Evolutionary conservation across 495 filamentous ascomycete species (phyloP).

Genomic region (Penicillium daleae): DNA sequence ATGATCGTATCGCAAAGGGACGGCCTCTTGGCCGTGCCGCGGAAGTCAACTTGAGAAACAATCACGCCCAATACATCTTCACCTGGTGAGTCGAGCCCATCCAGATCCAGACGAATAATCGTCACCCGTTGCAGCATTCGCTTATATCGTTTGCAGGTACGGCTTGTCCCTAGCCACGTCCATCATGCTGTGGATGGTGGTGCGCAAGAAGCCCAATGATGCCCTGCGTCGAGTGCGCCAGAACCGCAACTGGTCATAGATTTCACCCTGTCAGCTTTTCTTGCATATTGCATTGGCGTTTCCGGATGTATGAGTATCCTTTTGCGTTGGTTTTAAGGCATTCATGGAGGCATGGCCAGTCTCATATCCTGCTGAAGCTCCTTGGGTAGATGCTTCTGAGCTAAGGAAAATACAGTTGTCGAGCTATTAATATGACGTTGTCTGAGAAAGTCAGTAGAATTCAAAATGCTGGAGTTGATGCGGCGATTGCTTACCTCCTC

Average conservation of each 20-base stretch:
- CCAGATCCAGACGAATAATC: neutral
- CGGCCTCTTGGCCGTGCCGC: constrained; percentile 89
- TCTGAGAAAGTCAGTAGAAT: constrained; percentile 53
- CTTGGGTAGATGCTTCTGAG: constrained; percentile 77
- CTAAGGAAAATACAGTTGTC: constrained; percentile 81
- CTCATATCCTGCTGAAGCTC: constrained; percentile 82
- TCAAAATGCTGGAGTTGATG: neutral
- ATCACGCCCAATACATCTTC: constrained; percentile 97
- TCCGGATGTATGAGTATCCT: constrained; percentile 27
- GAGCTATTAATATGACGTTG: constrained; percentile 74
- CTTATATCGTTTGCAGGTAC: constrained; percentile 66
- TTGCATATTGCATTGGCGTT: constrained; percentile 27
- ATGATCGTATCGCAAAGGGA: constrained; percentile 75
- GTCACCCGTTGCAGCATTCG: neutral
- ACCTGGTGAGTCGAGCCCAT: constrained; percentile 73
- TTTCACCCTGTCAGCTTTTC: constrained; percentile 10
- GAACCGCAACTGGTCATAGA: constrained; percentile 73
- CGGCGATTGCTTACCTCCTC: constrained; percentile 62
- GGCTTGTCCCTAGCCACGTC: constrained; percentile 83
- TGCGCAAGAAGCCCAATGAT: constrained; percentile 79
- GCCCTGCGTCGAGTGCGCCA: constrained; percentile 74
- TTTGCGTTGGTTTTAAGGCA: constrained; percentile 13
- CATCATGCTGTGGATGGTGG: constrained; percentile 93
- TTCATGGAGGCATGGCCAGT: constrained; percentile 63
- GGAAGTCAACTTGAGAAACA: constrained; percentile 93